Base-by-base conservation (phyloP, 1,284 basidiomycete genomes). In the Farysia itapuensis region DNA sequence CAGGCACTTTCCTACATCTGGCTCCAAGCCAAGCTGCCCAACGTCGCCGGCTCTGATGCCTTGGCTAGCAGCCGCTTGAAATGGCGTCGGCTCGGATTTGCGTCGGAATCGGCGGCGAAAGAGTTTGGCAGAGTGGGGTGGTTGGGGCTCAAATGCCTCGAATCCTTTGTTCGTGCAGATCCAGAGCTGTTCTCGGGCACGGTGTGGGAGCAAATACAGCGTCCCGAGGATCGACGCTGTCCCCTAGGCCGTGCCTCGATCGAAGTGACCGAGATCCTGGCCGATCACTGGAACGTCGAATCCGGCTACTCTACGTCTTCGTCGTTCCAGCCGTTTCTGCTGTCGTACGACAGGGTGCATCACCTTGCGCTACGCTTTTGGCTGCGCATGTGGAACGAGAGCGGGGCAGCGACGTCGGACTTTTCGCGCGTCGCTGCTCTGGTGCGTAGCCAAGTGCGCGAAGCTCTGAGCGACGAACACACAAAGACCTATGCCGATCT, bases 371-470 rank as follows among this genome's bases (percentile, higher is more conserved):
- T 89, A 21, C 85, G 85, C 44, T 95, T 96, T 80, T 95, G 95
- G 80, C 79, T 92, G 21, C 84, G 90, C 24, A 94, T 97, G 86
- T 97, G 92, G 92, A 85, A 83, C 67, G 92, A 96, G 77, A 90
- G 89, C 59, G 87, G 88, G 25, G 90, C 93, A 1, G 85, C 86
- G 9, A 50, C 60, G 12, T 8, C 77, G 18, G 70, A 73, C 39
- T 93, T 95, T 70, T 81, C 83, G 26, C 85, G 91, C 13, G 85
- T 96, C 8, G 83, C 85, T 35, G 88, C 87, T 13, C 79, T 96
- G 18, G 87, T 89, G 29, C 84, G 86, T 35, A 91, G 89, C 80
- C 92, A 96, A 84, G 54, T 78, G 8, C 43, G 38, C 24, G 51
- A 70, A 33, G 64, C 64, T 11, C 38, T 73, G 32, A 81, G 85